Base-by-base conservation (phyloP, 1,139 yeast genomes). In the Groenewaldozyma sp. region DNA sequence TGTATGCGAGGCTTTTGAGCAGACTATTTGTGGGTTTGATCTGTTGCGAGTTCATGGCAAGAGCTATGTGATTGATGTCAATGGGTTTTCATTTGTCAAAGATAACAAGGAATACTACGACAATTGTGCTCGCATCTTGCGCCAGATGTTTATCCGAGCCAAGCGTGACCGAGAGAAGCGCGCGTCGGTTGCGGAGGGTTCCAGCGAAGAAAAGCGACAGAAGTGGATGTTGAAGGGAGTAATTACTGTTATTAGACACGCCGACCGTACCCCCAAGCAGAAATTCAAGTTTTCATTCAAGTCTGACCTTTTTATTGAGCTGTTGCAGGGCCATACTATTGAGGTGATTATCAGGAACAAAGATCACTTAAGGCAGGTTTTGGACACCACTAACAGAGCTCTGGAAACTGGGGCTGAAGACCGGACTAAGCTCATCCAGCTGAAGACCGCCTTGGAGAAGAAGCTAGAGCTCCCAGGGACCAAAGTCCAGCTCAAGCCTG, bases 221-320 rank as follows among this genome's bases (percentile, higher is more conserved):
- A 91, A 91, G 60, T 93, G 99, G 99, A 86, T 83, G 3, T 81
- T 91, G 60, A 93, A 93, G 61, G 97, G 97, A 6, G 68, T 83
- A 65, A 95, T 91, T 7, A 74, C 82, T 24, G 94, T 91, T 26
- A 81, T 93, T 40, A 76, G 99, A 54, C 99, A 93, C 62, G 98
- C 98, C 3, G 99, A 93, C 59, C 76, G 99, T 59, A 93, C 98
- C 0, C 98, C 98, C n/a, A 93, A 93, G 58, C 98, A 93, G 63
- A 93, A 93, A 59, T 86, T 93, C 68, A 93, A 93, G 58, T 93
- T 86, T 61, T 87, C 96, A 0, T 93, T 93, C 67, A 79, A 82
- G 52, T 79, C 94, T 2, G 88, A 87, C 10, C 71, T 86, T 10
- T 93, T 93, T 54, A 79, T 87, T 37, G 84, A 94, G 0, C 64